Evolutionary conservation across 2,329 filamentous ascomycete genomes (phyloP), one percentile per base, ranked within the genome.

Genomic region (Apiospora phragmitis): DNA sequence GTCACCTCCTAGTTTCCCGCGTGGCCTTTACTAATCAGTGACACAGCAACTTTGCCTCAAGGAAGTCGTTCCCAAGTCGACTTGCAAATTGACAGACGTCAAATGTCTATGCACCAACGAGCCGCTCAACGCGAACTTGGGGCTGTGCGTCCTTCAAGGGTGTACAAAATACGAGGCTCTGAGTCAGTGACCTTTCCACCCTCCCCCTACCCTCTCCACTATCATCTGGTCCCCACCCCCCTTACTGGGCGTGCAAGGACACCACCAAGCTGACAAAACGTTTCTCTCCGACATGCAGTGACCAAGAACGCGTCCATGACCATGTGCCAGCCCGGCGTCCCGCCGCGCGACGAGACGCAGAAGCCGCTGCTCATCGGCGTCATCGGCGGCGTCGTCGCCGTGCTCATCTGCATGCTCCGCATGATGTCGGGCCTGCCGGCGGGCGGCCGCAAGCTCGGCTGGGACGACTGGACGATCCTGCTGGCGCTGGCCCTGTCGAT

Each of bases 381-480:
- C 68, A 71, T 71, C 45, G 70, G 70, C 21, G 73, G 73, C 24
- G 72, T 69, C 16, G 35, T 74, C 21, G 72, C 72, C 42, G 24
- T 70, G 9, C 32, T 73, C 18, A 69, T 69, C 59, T 70, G 69
- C 45, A 26, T 66, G 43, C 32, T 72, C 66, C 69, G 73, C 35
- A 70, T 74, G 68, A 69, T 47, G 24, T 67, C 72, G 8, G 66
- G 59, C 14, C 65, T 74, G 14, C 68, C 71, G 2, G 21, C 42
- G 11, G 68, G 55, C 14, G 72, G 70, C 8, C 72, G 73, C 29
- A 18, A 67, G 21, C 41, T 72, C 14, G 73, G 71, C 11, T 70
- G 69, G 70, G 73, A 74, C 45, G 73, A 74, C 70, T 74, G 51
- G 29, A 71, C 72, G 2, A 73, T 73, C 21, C 32, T 59, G 24